These are phyloP conservation scores for Claviceps maximensis DNA, from an alignment of 2,329 filamentous ascomycete species.

Conservation along the genomic window DNA sequence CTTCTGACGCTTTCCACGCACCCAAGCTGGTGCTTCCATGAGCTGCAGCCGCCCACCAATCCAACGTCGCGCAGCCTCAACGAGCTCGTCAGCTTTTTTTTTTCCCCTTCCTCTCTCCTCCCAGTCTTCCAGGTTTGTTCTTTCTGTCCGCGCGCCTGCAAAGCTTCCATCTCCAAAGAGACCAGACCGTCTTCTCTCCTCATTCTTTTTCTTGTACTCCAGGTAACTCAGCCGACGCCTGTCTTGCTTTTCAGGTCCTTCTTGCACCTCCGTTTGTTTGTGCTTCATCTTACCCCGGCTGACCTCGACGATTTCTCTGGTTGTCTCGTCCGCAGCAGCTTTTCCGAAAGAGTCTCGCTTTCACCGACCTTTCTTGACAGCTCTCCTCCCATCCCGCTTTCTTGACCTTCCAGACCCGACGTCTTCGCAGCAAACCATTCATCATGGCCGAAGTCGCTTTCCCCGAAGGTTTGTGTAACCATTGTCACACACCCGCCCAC, in stretches of 20 bases:
- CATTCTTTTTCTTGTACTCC: background rate
- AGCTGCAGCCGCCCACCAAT: slow-evolving; percentile 3
- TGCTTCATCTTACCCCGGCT: background rate
- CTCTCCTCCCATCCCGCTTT: slow-evolving; percentile 2
- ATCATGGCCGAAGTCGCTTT: slow-evolving; percentile 19
- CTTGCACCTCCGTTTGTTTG: background rate
- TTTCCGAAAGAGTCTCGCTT: background rate
- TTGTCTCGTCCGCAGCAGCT: background rate
- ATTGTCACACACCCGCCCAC: background rate
- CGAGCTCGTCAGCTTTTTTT: background rate
- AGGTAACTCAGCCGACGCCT: background rate
- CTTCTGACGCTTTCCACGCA: slow-evolving; percentile 8
- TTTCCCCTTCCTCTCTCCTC: background rate
- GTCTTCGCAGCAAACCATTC: background rate
- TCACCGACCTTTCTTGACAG: background rate
- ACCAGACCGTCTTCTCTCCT: background rate
- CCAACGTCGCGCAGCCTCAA: slow-evolving; percentile 1
- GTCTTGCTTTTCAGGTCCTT: background rate
- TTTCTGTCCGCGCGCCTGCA: background rate
- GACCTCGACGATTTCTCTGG: background rate
- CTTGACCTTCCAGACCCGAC: background rate
- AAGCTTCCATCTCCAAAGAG: slow-evolving; percentile 2
- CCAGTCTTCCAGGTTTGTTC: background rate
- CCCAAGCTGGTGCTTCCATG: background rate
- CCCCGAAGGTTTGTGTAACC: slow-evolving; percentile 23